A percentile compares a stretch with the other conserved stretches of the same genome.
Conservation (phyloP, 2,329 filamentous ascomycete species). For the Fusarium nisikadoi region DNA sequence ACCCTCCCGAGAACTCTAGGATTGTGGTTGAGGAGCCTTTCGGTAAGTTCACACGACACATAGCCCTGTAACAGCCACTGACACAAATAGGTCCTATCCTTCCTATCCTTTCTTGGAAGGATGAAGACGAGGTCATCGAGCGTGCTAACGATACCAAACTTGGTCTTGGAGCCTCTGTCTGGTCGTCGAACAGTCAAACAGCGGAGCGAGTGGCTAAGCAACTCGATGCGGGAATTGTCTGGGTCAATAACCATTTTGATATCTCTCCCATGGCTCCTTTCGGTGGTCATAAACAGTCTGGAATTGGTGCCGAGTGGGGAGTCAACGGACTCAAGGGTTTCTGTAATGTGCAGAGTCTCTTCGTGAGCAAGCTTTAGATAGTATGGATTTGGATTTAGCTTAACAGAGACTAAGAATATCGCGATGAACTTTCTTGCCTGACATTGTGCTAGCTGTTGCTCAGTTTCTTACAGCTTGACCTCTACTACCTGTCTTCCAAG, state of each 20-base stretch:
- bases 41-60: slow-evolving; percentile 44
- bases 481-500: slow-evolving; percentile 4
- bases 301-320: slow-evolving; percentile 56
- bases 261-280: slow-evolving; percentile 50
- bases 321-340: slow-evolving; percentile 51
- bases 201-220: slow-evolving; percentile 63
- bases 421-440: neutral
- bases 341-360: slow-evolving; percentile 41
- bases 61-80: neutral
- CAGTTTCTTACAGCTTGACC: neutral
- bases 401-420: neutral
- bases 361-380: slow-evolving; percentile 26
- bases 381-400: neutral
- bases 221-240: slow-evolving; percentile 67
- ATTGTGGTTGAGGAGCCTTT: slow-evolving; percentile 66
- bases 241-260: slow-evolving; percentile 69
- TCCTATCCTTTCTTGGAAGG: slow-evolving; percentile 68
- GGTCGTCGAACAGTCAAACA: slow-evolving; percentile 61
- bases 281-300: slow-evolving; percentile 58
- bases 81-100: slow-evolving; percentile 62
- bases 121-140: slow-evolving; percentile 69
- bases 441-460: no score
- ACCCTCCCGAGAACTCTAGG: slow-evolving; percentile 65
- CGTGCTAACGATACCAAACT: slow-evolving; percentile 65
- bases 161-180: slow-evolving; percentile 67